phyloP scores from a whole-genome alignment of 805 yeast species.

The Yarrowia divulgata region DNA sequence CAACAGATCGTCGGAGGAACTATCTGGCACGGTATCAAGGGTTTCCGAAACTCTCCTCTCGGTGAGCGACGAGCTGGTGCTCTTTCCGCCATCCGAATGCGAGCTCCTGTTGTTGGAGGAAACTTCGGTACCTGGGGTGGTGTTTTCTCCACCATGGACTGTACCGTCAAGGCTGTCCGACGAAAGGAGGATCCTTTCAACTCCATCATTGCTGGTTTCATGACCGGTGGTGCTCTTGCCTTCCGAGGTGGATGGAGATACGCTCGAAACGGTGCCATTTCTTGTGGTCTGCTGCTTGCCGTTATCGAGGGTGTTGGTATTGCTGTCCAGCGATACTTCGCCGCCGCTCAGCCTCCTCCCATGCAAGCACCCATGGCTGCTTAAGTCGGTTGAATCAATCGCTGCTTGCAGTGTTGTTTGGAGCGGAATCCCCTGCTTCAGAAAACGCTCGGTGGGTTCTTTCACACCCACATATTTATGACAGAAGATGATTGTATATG shows the following conservation, averaged over 20 bases:
- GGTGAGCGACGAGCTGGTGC: conserved; percentile 96
- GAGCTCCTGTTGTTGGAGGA: conserved; percentile 99
- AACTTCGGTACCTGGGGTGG: conserved; percentile 99
- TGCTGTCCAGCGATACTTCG: conserved; percentile 90
- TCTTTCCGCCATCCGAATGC: conserved; percentile 85
- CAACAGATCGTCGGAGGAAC: conserved; percentile 86
- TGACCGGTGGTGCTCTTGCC: conserved; percentile 97
- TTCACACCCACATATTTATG: conserved; percentile 34
- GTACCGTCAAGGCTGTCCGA: conserved; percentile 93
- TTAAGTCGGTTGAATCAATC: conserved; percentile 37
- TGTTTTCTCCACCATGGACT: conserved; percentile 91
- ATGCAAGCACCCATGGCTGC: conserved; percentile 44
- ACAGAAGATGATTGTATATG: conserved; percentile 36
- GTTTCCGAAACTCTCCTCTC: conserved; percentile 93
- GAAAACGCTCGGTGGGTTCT: conserved; percentile 23
- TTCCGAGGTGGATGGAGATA: conserved; percentile 99
- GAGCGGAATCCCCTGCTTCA: not conserved
- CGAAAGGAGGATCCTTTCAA: conserved; percentile 99
- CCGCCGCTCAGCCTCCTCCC: conserved; percentile 53
- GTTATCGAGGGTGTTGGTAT: conserved; percentile 98
- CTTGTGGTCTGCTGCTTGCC: conserved; percentile 96
- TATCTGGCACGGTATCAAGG: conserved; percentile 98
- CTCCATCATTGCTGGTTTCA: conserved; percentile 96
- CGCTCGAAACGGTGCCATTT: conserved; percentile 93
- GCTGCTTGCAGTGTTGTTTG: not conserved